These are phyloP conservation scores for Lentithecium fluviatile DNA, from an alignment of 495 filamentous ascomycete genomes.

Conservation along the genomic window DNA sequence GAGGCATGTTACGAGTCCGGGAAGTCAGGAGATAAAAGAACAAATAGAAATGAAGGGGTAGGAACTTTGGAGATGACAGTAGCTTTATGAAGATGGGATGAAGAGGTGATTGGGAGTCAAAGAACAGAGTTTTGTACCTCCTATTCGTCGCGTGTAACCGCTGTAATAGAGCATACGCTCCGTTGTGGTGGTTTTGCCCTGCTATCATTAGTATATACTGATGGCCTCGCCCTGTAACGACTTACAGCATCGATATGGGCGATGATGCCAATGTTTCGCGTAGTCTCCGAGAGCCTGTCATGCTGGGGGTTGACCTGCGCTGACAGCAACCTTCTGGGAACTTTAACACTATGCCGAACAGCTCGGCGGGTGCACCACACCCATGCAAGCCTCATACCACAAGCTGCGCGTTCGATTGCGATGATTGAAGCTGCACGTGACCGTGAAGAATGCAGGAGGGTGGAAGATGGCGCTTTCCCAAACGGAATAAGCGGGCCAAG, in stretches of 20 bases:
- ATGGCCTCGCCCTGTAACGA: constrained; percentile 5
- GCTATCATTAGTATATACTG: constrained; percentile 6
- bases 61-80: no score
- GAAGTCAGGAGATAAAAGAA: no score
- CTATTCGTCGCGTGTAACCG: constrained; percentile 80
- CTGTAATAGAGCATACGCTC: constrained; percentile 99
- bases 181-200: constrained; percentile 97
- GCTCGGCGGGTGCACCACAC: constrained; percentile 17
- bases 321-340: constrained; percentile 25
- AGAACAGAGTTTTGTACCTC: constrained; percentile 54
- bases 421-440: constrained; percentile 13
- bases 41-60: no score
- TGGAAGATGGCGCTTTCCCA: constrained; percentile 5
- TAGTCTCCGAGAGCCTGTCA: constrained; percentile 49
- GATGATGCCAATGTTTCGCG: constrained; percentile 97
- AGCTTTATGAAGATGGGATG: no score
- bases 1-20: no score
- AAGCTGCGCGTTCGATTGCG: background rate
- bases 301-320: constrained; percentile 12
- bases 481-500: constrained; percentile 4
- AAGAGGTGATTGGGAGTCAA: background rate
- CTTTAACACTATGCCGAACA: constrained; percentile 18
- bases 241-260: constrained; percentile 95
- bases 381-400: constrained; percentile 32
- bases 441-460: constrained; percentile 1